Base-by-base conservation (phyloP, 2,329 filamentous ascomycete genomes). In the Dendrostoma leiphaemia region DNA sequence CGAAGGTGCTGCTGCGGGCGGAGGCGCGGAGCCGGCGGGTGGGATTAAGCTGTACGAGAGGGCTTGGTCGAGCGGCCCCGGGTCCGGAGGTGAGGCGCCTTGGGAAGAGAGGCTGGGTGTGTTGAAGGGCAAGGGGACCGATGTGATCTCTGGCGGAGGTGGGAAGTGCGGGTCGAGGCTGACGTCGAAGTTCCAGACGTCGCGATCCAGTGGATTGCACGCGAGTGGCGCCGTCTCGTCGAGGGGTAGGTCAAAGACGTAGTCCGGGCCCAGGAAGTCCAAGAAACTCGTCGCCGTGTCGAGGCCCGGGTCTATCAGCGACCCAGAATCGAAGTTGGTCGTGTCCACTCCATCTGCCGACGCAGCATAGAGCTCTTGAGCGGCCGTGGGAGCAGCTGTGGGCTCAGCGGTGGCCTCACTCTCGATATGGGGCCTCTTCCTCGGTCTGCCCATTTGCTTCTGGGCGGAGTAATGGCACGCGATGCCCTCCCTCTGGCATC, bases 361-460 rank as follows among this genome's bases (percentile, higher is more conserved):
- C 5, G 17, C 15, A 9, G 17, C 7, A 29, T 12, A 3, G 21
- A 21, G 23, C 17, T 31, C 41, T 19, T 49, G 19, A 5, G 29
- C 28, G 19, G 35, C 24, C 6, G 15, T 13, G 44, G 49, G 37
- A 7, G 21, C 43, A 38, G 17, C 9, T 12, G 31, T 23, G 45
- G 31, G 24, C 15, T 56, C 53, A 15, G 17, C 41, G 4, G 51
- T n/a, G n/a, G n/a, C n/a, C n/a, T n/a, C 50, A 10, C 64, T 61
- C 13, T 75, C 73, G 28, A 66, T 59, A 38, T 67, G 67, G 17
- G 71, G 76, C 54, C 81, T 74, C 68, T 87, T 87, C 52, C 83
- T 73, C 21, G 84, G 84, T 38, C 84, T 74, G 4, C 84, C 84
- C 84, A 87, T 87, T 37, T 73, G 81, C 67, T 87, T 87, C 65